Evolutionary conservation across 352 stramenopile species (phyloP).

Genomic region (Phytophthora sp.): DNA sequence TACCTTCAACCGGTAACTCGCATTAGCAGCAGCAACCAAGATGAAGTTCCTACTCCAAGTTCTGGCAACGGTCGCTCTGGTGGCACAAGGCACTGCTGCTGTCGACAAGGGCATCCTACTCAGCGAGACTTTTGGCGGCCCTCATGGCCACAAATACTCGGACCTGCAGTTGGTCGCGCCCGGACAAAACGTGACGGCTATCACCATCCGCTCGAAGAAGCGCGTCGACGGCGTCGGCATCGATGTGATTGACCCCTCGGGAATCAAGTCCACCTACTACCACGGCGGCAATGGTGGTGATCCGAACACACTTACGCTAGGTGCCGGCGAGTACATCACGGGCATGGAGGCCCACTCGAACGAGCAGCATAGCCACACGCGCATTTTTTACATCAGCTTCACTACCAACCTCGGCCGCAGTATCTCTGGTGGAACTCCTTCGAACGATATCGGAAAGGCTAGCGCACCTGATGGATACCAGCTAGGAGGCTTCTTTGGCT

Average conservation of each 20-base stretch:
- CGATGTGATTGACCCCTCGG: too few species aligned
- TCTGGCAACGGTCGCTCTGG: background rate
- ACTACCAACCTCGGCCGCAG: background rate
- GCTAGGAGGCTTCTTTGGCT: too few species aligned
- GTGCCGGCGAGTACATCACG: background rate
- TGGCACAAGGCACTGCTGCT: background rate
- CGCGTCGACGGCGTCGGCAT: background rate
- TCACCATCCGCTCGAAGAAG: background rate
- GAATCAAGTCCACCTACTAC: background rate
- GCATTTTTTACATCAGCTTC: background rate
- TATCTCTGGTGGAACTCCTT: too few species aligned
- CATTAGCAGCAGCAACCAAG: too few species aligned
- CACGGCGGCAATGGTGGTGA: background rate
- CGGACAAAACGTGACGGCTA: background rate
- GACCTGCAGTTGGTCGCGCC: background rate
- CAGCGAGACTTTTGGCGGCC: background rate
- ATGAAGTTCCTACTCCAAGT: too few species aligned
- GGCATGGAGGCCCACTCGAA: background rate
- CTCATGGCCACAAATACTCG: background rate
- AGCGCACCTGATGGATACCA: too few species aligned
- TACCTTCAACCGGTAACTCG: too few species aligned
- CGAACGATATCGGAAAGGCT: too few species aligned
- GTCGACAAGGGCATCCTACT: background rate
- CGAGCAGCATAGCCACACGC: background rate
- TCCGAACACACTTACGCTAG: background rate